phyloP scores from a whole-genome alignment of 2,329 filamentous ascomycete species.

The Beauveria medogensis region DNA sequence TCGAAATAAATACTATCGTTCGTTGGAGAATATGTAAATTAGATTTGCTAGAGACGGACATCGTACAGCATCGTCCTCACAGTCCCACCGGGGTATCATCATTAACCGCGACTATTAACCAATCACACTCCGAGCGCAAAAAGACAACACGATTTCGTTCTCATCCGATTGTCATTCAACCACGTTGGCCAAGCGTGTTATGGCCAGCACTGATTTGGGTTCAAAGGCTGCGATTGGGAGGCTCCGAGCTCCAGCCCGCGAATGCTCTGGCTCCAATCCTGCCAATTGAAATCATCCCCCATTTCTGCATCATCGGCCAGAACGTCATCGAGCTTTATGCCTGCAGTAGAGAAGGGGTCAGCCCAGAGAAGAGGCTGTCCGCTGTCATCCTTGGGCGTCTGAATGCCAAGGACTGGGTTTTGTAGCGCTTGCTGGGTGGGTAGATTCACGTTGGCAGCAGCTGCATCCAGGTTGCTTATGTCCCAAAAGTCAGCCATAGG shows the following conservation, averaged over 20 bases:
- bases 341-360: conserved; percentile 23
- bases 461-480: conserved; percentile 3
- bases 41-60: not conserved
- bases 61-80: not conserved
- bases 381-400: conserved; percentile 25
- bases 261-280: conserved; percentile 38
- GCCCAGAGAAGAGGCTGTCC: conserved; percentile 36
- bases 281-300: conserved; percentile 40
- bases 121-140: not conserved
- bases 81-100: not conserved
- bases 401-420: conserved; percentile 16
- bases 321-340: conserved; percentile 21
- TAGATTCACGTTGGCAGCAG: conserved; percentile 1
- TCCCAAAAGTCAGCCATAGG: conserved; percentile 7
- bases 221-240: conserved; percentile 13
- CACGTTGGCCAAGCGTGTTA: not conserved
- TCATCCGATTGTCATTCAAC: not conserved
- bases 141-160: too few relatives aligned
- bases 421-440: conserved; percentile 15
- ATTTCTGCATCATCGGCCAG: conserved; percentile 29
- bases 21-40: not conserved
- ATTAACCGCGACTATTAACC: not conserved
- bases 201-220: conserved; percentile 2
- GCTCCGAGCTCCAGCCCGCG: conserved; percentile 29
- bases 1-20: not conserved